phyloP scores from a whole-genome alignment of 495 filamentous ascomycete genomes.

The Neurospora tetrasperma region DNA sequence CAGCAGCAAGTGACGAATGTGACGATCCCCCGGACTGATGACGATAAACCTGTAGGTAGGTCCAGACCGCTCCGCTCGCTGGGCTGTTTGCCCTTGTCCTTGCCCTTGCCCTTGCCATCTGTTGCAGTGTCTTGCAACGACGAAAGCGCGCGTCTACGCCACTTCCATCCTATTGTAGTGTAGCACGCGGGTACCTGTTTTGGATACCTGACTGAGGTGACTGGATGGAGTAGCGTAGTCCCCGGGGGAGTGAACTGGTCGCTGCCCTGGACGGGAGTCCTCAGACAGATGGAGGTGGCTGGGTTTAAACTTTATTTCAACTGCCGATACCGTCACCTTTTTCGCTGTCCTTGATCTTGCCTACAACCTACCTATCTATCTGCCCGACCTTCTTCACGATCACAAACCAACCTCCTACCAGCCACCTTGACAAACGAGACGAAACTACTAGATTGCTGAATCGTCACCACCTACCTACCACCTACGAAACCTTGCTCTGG shows the following conservation, averaged over 20 bases:
- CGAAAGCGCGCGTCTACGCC: not conserved
- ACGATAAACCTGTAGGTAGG: not conserved
- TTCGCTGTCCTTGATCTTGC: too few relatives aligned
- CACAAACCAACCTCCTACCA: not conserved
- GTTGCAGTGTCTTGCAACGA: not conserved
- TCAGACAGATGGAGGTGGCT: not conserved
- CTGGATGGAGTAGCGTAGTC: too few relatives aligned
- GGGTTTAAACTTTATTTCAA: not conserved
- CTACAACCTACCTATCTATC: too few relatives aligned
- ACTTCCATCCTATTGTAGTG: not conserved
- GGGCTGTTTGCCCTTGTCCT: not conserved
- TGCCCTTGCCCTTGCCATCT: not conserved
- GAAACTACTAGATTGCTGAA: not conserved
- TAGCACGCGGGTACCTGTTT: not conserved
- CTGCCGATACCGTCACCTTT: not conserved
- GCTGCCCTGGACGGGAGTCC: not conserved
- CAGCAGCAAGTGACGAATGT: not conserved
- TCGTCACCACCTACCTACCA: not conserved
- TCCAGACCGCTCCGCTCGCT: not conserved
- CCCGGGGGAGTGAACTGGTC: not conserved
- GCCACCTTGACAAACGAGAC: not conserved
- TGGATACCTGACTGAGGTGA: not conserved
- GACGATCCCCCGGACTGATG: not conserved
- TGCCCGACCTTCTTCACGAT: not conserved
- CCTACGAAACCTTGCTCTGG: not conserved